Conservation (phyloP, 2,329 filamentous ascomycete species). For the Raffaelea ambrosiae region DNA sequence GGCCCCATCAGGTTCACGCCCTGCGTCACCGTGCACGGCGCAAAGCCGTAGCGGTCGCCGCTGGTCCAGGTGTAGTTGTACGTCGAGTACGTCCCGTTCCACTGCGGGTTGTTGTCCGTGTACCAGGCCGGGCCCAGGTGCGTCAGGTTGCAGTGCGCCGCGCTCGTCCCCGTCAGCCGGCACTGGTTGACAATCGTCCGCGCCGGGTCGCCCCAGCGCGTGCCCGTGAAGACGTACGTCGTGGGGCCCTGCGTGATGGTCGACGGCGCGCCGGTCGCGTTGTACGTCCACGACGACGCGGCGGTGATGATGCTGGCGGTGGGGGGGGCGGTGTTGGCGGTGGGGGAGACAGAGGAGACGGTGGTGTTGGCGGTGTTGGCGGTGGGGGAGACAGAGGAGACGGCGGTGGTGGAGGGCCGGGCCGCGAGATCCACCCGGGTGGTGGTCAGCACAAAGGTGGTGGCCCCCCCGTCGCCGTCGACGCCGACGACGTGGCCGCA, state of each 20-base stretch:
- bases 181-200: conserved; percentile 18
- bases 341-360: neutral
- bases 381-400: neutral
- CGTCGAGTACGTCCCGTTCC: conserved; percentile 17
- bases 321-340: neutral
- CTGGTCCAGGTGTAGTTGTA: conserved; percentile 20
- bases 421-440: conserved; percentile 13
- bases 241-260: conserved; percentile 19
- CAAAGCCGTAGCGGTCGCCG: conserved; percentile 19
- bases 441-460: conserved; percentile 17
- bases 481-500: conserved; percentile 15
- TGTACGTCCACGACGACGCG: conserved; percentile 8
- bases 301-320: conserved; percentile 3
- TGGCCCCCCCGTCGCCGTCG: conserved; percentile 17
- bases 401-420: conserved; percentile 3
- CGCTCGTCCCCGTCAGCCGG: conserved; percentile 16
- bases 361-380: conserved; percentile 1
- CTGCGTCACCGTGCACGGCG: conserved; percentile 18
- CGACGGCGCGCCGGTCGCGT: conserved; percentile 14
- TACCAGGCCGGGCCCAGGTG: conserved; percentile 19
- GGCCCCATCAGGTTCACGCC: conserved; percentile 13
- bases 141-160: conserved; percentile 18
- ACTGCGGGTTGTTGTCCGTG: conserved; percentile 9
- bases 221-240: conserved; percentile 18
- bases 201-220: conserved; percentile 12